Percentiles rank a stretch among this genome's conserved stretches.
phyloP scores from a whole-genome alignment of 495 filamentous ascomycete genomes.

The Talaromyces adpressus region DNA sequence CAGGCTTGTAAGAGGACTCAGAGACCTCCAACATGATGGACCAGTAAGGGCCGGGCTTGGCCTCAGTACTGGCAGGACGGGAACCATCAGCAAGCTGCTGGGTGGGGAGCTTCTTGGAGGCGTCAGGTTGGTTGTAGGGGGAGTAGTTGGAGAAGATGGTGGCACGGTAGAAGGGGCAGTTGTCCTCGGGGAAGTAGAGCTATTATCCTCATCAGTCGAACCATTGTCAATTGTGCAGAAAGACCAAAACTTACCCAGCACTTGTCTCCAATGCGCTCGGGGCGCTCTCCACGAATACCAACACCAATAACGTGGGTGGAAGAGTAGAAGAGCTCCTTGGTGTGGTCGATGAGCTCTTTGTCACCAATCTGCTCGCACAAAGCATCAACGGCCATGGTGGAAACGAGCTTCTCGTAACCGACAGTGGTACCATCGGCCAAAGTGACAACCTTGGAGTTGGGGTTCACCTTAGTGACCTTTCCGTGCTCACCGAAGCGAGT shows the following conservation, averaged over 20 bases:
- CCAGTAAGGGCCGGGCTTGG: constrained; percentile 93
- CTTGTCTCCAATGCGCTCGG: constrained; percentile 98
- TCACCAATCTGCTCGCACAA: constrained; percentile 84
- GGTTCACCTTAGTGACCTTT: constrained; percentile 77
- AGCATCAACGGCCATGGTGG: constrained; percentile 92
- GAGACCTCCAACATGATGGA: constrained; percentile 99
- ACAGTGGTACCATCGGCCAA: constrained; percentile 84
- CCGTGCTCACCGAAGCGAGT: constrained; percentile 82
- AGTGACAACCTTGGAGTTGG: constrained; percentile 72
- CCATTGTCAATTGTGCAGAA: not conserved
- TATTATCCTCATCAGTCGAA: constrained; percentile 15
- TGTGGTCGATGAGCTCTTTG: constrained; percentile 70
- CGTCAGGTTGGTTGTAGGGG: constrained; percentile 88
- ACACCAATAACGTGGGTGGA: constrained; percentile 96
- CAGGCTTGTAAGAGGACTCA: constrained; percentile 90
- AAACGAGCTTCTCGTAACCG: constrained; percentile 84
- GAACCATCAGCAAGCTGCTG: constrained; percentile 77
- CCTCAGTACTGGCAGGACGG: constrained; percentile 57
- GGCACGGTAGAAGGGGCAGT: constrained; percentile 99
- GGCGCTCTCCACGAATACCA: constrained; percentile 83
- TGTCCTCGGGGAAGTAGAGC: constrained; percentile 98
- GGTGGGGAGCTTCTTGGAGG: constrained; percentile 78
- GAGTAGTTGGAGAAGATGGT: constrained; percentile 99
- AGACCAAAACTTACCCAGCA: constrained; percentile 67
- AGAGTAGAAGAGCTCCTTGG: constrained; percentile 94